A percentile compares a stretch with the other conserved stretches of the same genome.
Evolutionary conservation across 202 grass and related monocot species (phyloP).

Genomic region (Panicum virgatum): DNA sequence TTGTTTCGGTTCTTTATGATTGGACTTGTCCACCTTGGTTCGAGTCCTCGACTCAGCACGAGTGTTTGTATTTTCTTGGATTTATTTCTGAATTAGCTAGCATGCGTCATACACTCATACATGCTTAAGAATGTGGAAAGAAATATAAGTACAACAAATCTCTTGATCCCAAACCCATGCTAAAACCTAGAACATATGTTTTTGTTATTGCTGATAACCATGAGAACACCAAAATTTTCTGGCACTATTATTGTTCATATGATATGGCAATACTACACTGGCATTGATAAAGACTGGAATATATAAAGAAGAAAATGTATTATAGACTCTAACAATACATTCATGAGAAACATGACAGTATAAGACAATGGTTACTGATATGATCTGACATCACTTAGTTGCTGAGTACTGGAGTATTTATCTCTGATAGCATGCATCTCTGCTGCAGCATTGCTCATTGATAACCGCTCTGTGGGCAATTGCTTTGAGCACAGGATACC

Average conservation of each 20-base stretch:
- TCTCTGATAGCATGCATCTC: conserved; percentile 38
- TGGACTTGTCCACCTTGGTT: no score
- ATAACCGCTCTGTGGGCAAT: not conserved
- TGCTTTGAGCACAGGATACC: conserved; percentile 38
- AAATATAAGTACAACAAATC: no score
- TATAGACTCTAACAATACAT: not conserved
- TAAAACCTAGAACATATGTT: no score
- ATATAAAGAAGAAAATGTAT: not conserved
- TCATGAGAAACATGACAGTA: not conserved
- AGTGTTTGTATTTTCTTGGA: no score
- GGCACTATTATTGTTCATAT: not conserved
- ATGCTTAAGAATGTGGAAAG: no score
- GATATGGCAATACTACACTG: not conserved
- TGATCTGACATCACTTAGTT: not conserved
- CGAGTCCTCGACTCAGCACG: no score
- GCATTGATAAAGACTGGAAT: not conserved
- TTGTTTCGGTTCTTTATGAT: no score
- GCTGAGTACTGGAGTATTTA: conserved; percentile 9
- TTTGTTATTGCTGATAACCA: no score
- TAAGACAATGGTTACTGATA: not conserved
- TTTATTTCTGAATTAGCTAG: no score
- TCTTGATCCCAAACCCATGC: no score
- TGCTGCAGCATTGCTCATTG: conserved; percentile 5
- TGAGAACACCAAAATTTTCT: no score
- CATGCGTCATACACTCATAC: no score